Conservation (phyloP, 1,284 basidiomycete genomes). For the Neonothopanus nambi region DNA sequence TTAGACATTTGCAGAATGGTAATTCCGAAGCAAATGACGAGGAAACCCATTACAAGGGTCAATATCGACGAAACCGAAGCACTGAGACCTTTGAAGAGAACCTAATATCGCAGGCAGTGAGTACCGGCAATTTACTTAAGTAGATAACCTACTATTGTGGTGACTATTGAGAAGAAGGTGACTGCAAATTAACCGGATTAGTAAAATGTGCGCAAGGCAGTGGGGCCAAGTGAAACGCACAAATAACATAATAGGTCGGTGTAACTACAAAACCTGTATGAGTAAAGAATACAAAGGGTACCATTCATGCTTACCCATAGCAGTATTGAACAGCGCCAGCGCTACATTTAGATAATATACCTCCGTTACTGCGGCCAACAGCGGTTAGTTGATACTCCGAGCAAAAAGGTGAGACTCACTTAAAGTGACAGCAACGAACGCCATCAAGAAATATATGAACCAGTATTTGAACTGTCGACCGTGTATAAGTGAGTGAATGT, state of each 20-base stretch:
- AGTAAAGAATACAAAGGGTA: constrained; percentile 20
- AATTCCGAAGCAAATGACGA: constrained; percentile 88
- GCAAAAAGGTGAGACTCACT: constrained; percentile 37
- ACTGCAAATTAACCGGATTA: constrained; percentile 41
- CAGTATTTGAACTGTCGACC: constrained; percentile 64
- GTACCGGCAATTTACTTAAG: neutral
- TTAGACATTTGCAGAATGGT: constrained; percentile 97
- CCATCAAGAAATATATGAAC: constrained; percentile 89
- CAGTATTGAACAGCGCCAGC: constrained; percentile 93
- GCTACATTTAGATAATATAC: constrained; percentile 98
- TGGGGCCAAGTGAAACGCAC: constrained; percentile 44
- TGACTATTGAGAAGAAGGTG: constrained; percentile 87
- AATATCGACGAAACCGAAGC: constrained; percentile 78
- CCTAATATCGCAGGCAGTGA: constrained; percentile 36
- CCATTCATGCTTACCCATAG: constrained; percentile 62
- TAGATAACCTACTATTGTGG: constrained; percentile 63
- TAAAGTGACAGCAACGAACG: constrained; percentile 84
- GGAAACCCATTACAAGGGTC: constrained; percentile 90
- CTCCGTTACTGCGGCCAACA: constrained; percentile 65
- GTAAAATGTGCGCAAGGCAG: neutral
- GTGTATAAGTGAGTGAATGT: constrained; percentile 7
- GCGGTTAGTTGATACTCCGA: neutral
- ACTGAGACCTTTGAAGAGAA: constrained; percentile 90
- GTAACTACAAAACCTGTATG: constrained; percentile 53
- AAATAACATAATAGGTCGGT: constrained; percentile 87